Conservation (phyloP, 2,329 filamentous ascomycete genomes). For the Beauveria asiatica region DNA sequence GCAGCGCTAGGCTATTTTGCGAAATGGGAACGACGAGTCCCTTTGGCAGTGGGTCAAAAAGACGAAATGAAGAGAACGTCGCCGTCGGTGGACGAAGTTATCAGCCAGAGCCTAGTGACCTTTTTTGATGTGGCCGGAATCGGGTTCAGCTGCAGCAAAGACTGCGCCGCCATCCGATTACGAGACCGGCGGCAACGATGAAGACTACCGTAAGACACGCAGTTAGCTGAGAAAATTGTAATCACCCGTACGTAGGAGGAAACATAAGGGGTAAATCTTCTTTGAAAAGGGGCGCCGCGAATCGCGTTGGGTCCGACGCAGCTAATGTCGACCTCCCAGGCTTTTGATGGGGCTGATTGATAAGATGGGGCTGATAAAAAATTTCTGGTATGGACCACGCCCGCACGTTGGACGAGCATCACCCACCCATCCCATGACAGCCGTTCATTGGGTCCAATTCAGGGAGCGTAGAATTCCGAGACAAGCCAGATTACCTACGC, state of each 20-base stretch:
- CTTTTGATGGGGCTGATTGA: constrained; percentile 4
- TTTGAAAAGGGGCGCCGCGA: neutral
- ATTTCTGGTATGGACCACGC: neutral
- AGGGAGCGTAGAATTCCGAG: constrained; percentile 7
- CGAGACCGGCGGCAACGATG: neutral
- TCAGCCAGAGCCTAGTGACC: neutral
- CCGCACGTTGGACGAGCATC: neutral
- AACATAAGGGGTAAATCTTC: neutral
- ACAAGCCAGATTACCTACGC: constrained; percentile 2
- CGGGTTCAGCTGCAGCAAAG: neutral
- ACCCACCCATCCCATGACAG: neutral
- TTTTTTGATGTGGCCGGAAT: neutral
- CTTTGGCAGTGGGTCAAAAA: neutral
- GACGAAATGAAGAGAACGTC: neutral
- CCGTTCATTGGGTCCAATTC: neutral
- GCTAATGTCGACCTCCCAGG: neutral
- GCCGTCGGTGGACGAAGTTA: neutral
- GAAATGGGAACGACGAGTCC: neutral
- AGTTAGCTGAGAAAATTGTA: neutral
- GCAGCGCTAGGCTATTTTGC: neutral
- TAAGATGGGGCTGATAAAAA: constrained; percentile 9
- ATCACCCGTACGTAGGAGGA: too few species aligned
- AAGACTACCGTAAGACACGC: neutral
- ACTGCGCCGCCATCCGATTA: neutral
- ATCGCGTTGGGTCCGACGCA: neutral